A percentile compares a stretch with the other conserved stretches of the same genome.
These are phyloP conservation scores for Beta vulgaris DNA, from an alignment of 148 eudicot genomes.

Conservation along the genomic window DNA sequence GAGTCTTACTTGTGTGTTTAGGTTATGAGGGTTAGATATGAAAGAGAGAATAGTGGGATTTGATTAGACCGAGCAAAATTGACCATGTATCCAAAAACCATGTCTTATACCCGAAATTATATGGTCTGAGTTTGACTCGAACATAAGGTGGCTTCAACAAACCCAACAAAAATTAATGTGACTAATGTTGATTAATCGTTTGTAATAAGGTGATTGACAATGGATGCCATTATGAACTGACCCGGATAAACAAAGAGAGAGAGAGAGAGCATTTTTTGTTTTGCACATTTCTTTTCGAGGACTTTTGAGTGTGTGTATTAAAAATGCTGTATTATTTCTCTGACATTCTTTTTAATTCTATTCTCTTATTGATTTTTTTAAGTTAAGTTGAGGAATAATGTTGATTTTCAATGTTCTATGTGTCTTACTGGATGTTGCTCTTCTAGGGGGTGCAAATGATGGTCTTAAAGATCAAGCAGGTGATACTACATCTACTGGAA, in stretches of 20 bases:
- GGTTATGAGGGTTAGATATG: neutral
- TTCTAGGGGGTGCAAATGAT: constrained; percentile 38
- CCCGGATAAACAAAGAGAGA: neutral
- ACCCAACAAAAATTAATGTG: too few species aligned
- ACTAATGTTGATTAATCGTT: too few species aligned
- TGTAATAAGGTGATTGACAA: neutral
- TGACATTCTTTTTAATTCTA: neutral
- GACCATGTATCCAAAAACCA: too few species aligned
- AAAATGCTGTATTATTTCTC: neutral
- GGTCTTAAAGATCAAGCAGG: constrained; percentile 38
- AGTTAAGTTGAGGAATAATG: neutral
- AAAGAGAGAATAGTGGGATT: neutral
- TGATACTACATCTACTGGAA: constrained; percentile 35
- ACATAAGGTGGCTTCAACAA: too few species aligned
- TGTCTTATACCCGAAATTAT: too few species aligned
- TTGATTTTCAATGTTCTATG: neutral
- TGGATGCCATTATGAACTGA: neutral
- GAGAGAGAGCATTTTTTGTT: neutral
- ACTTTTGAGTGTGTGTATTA: neutral
- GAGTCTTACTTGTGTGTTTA: neutral
- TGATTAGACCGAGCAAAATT: too few species aligned
- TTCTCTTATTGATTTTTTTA: neutral
- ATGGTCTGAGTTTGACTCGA: too few species aligned
- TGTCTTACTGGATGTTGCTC: neutral
- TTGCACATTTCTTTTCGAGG: neutral